A percentile compares a stretch with the other conserved stretches of the same genome.
phyloP scores from a whole-genome alignment of 129 eudicot genomes.

The Lactuca sativa region DNA sequence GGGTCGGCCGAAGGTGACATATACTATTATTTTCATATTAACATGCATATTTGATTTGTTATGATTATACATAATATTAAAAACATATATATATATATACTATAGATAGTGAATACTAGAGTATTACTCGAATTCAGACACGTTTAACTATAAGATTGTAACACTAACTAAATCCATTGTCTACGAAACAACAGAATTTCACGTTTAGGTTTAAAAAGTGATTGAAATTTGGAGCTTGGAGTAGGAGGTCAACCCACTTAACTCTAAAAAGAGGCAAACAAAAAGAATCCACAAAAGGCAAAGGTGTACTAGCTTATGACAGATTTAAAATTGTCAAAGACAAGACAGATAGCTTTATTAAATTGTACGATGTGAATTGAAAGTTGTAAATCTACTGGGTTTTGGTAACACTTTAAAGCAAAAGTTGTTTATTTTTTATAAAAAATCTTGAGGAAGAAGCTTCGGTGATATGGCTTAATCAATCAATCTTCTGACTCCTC shows the following conservation, averaged over 20 bases:
- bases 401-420: slow-evolving; percentile 4
- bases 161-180: background rate
- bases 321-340: slow-evolving; percentile 12
- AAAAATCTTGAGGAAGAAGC: slow-evolving; percentile 43
- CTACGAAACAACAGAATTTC: background rate
- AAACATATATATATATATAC: too few species aligned
- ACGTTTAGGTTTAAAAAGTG: slow-evolving; percentile 20
- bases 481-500: slow-evolving; percentile 28
- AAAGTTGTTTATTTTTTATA: slow-evolving; percentile 19
- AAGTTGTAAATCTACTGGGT: background rate
- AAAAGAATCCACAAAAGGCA: slow-evolving; percentile 37
- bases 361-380: slow-evolving; percentile 3
- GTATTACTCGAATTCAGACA: background rate
- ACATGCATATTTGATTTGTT: too few species aligned
- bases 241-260: slow-evolving; percentile 38
- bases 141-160: background rate
- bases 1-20: too few species aligned
- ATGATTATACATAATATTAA: too few species aligned
- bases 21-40: too few species aligned
- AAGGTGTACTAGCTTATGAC: background rate
- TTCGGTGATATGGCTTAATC: slow-evolving; percentile 35
- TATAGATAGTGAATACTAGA: too few species aligned
- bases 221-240: background rate
- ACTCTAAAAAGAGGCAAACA: slow-evolving; percentile 36
- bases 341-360: background rate